Conservation (phyloP, 306 rosid genomes). For the Quercus suber region DNA sequence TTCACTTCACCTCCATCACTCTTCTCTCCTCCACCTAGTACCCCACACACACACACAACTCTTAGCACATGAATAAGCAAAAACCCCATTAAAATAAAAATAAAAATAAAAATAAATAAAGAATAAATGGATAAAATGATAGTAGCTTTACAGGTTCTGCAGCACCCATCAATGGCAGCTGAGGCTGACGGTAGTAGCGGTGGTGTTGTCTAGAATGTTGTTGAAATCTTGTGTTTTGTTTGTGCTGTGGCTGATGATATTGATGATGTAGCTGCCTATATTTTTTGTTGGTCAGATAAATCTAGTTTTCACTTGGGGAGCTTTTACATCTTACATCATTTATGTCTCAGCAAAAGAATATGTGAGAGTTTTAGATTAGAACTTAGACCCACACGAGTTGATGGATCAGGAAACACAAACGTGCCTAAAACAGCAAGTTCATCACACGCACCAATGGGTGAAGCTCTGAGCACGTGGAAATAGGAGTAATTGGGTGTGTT, state of each 20-base stretch:
- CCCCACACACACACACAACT: constrained; percentile 13
- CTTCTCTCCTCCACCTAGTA: constrained; percentile 59
- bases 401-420: neutral
- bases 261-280: constrained; percentile 10
- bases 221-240: neutral
- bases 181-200: neutral
- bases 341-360: neutral
- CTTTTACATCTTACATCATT: constrained; percentile 14
- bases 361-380: no score
- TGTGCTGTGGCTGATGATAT: constrained; percentile 17
- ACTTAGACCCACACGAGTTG: constrained; percentile 4
- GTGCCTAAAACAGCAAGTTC: neutral
- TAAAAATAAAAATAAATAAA: no score
- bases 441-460: constrained; percentile 11
- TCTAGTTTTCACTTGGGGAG: neutral
- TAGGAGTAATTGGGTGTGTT: neutral
- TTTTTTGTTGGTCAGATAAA: neutral
- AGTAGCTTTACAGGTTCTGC: constrained; percentile 45
- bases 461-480: constrained; percentile 3
- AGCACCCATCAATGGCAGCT: constrained; percentile 58
- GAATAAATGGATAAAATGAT: neutral
- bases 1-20: constrained; percentile 33
- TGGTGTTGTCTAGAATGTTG: constrained; percentile 17
- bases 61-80: neutral
- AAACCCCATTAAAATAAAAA: neutral